These are phyloP conservation scores for Trichomonascaceae sp. DNA, from an alignment of 1,139 yeast genomes.

Conservation along the genomic window DNA sequence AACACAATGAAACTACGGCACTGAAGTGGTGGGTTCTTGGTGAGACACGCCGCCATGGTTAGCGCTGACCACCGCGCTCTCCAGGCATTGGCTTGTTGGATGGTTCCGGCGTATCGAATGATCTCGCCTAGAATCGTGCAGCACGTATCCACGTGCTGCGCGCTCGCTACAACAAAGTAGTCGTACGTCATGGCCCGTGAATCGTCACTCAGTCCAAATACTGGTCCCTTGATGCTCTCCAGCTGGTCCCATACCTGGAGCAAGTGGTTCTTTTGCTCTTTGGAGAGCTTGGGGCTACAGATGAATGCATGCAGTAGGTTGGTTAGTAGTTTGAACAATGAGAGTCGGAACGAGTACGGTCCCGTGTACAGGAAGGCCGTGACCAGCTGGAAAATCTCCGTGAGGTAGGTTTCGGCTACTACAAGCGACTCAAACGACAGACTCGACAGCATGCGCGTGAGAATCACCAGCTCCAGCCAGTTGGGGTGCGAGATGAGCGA, in stretches of 20 bases:
- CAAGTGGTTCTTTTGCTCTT: conserved; percentile 32
- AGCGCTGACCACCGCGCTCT: conserved; percentile 57
- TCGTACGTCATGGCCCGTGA: conserved; percentile 30
- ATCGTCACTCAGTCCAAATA: conserved; percentile 73
- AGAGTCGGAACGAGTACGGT: conserved; percentile 52
- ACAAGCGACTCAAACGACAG: conserved; percentile 60
- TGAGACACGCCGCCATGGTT: conserved; percentile 51
- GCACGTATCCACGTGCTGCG: conserved; percentile 46
- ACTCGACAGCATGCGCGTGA: conserved; percentile 53
- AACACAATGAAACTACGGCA: conserved; percentile 59
- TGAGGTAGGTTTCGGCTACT: conserved; percentile 52
- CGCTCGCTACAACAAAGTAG: conserved; percentile 38
- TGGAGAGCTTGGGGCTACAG: conserved; percentile 41
- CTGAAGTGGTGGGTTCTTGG: conserved; percentile 48
- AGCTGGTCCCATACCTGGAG: conserved; percentile 44
- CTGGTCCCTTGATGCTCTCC: conserved; percentile 58
- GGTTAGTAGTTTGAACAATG: conserved; percentile 51
- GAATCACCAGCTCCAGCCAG: conserved; percentile 61
- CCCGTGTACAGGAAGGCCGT: conserved; percentile 65
- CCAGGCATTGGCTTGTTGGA: conserved; percentile 42
- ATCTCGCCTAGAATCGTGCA: conserved; percentile 49
- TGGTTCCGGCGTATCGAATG: conserved; percentile 38
- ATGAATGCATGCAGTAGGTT: conserved; percentile 64
- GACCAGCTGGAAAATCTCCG: conserved; percentile 60
- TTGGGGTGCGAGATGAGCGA: conserved; percentile 40